Evolutionary conservation across 305 asterid species (phyloP).

Genomic region (Striga hermonthica): DNA sequence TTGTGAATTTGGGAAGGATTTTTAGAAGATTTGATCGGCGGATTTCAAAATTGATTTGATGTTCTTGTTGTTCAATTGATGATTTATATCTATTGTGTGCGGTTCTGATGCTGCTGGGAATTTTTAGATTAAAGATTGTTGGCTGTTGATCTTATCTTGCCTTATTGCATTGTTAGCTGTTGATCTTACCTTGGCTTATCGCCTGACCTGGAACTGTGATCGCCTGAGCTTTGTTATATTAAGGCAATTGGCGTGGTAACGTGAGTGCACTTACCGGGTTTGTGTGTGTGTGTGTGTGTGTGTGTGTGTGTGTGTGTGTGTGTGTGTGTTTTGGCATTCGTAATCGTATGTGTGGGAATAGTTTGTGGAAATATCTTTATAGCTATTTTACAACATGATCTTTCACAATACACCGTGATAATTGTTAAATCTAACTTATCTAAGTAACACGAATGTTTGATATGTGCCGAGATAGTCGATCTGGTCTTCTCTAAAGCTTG

Average conservation of each 20-base stretch:
- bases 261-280: slow-evolving; percentile 1
- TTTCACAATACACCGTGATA: not conserved
- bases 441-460: not conserved
- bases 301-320: not conserved
- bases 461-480: slow-evolving; percentile 16
- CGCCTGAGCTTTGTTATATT: not conserved
- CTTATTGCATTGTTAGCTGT: slow-evolving; percentile 1
- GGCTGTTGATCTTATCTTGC: slow-evolving; percentile 11
- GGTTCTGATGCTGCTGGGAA: not conserved
- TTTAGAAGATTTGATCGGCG: not conserved
- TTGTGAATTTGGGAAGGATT: slow-evolving; percentile 21
- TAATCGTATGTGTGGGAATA: too few relatives aligned
- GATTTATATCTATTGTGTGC: slow-evolving; percentile 6
- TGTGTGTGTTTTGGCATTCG: not conserved
- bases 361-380: slow-evolving; percentile 5
- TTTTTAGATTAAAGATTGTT: slow-evolving; percentile 17
- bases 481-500: not conserved
- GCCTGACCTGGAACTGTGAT: not conserved
- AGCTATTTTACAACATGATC: slow-evolving; percentile 10
- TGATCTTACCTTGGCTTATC: not conserved
- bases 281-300: not conserved
- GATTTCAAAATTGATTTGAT: slow-evolving; percentile 17
- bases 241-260: slow-evolving; percentile 1
- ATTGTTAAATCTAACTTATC: slow-evolving; percentile 4
- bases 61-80: slow-evolving; percentile 11